Base-by-base conservation (phyloP, 2,329 filamentous ascomycete genomes). In the Lasiodiplodia sp. region DNA sequence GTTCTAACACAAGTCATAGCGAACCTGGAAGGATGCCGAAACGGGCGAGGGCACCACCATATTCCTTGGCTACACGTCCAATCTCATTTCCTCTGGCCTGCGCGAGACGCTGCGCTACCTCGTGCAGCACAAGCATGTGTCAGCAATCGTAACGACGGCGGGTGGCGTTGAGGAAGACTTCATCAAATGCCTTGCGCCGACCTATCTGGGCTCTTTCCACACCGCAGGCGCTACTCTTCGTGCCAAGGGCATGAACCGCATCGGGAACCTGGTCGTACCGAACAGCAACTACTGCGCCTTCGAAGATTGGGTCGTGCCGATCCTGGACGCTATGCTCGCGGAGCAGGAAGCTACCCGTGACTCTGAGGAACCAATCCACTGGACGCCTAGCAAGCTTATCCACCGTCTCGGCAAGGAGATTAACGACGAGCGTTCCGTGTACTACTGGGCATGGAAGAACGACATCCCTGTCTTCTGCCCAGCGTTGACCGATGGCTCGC, bases 221-320 rank as follows among this genome's bases (percentile, higher is more conserved):
- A 90, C 92, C 0, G 83, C 87, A 0, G 96, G 96, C 16, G 90
- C 92, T 10, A 87, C 88, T 1, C 87, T 99, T 25, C 92, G 96
- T 49, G 87, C 89, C 70, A 91, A 93, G 78, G 96, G 96, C 11
- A 87, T 98, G 76, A 99, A 99, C 81, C 90, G 96, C 38, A 98
- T 99, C 75, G 96, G 96, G 64, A 98, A 99, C 76, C 87, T 99
- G 1, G 86, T 98, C 25, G 96, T 99, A 1, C 96, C 96, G 6
- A 99, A 99, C 79, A 92, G 90, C 79, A 99, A 99, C 82, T 97
- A 99, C 84, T 98, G 96, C 79, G 90, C 91, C 7, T 99, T 99
- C 75, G 96, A 99, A 79, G 96, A 99, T 83, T 99, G 96, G 96
- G 86, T 99, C 7, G 87, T 98, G 62, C 96, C 96, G 2, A 96